A percentile compares a stretch with the other conserved stretches of the same genome.
These are phyloP conservation scores for Thelephora ganbajun DNA, from an alignment of 768 basidiomycete species.

Conservation along the genomic window DNA sequence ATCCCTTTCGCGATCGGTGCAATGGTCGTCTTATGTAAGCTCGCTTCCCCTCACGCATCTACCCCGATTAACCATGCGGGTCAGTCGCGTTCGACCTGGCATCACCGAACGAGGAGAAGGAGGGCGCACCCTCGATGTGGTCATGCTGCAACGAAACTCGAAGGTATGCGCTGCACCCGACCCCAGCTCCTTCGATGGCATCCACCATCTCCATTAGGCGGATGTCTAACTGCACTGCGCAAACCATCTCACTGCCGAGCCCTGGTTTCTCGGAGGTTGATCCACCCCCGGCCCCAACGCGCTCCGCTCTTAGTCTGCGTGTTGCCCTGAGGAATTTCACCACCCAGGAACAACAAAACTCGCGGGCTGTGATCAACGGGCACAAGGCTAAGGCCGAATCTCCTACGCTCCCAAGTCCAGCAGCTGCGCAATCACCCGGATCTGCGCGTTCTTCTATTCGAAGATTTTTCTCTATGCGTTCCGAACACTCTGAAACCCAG, in stretches of 20 bases:
- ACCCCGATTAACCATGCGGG: slow-evolving; percentile 1
- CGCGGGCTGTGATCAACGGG: no score
- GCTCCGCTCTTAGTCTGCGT: no score
- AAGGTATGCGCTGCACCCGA: not conserved
- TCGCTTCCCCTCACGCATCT: slow-evolving; percentile 1
- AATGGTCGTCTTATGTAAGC: slow-evolving; percentile 27
- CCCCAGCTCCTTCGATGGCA: not conserved
- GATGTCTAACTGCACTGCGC: not conserved
- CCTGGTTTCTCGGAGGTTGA: not conserved
- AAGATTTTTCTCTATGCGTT: no score
- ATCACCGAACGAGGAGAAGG: no score
- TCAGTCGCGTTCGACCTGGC: slow-evolving; percentile 11
- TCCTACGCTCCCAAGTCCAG: no score
- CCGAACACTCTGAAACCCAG: no score
- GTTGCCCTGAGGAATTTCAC: no score
- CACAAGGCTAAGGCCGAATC: no score
- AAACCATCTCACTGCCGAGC: slow-evolving; percentile 5
- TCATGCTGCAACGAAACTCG: not conserved
- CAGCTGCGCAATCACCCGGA: no score
- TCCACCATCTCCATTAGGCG: not conserved
- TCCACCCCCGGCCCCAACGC: slow-evolving; percentile 3
- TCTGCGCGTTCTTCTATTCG: not conserved
- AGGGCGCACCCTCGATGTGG: no score
- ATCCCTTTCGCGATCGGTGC: slow-evolving; percentile 28
- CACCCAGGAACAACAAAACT: no score